Base-by-base conservation (phyloP, 192 early-diverging fungal species). In the Glomus cerebriforme region DNA sequence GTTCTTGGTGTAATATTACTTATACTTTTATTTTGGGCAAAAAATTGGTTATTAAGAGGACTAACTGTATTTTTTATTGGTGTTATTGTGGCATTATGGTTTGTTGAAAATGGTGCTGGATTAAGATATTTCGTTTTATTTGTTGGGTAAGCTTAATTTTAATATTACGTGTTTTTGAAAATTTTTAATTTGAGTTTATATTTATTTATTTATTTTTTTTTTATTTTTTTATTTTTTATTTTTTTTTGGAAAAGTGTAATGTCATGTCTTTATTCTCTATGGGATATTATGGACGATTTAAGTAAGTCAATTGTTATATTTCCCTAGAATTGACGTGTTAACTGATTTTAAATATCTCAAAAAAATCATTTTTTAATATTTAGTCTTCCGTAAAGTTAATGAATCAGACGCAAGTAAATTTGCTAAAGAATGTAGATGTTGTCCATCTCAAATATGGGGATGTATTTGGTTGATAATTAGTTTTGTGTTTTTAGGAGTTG, bases 251-350 rank as follows among this genome's bases (percentile, higher is more conserved):
- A 47, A 82, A 93, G 96, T 39, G 93, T 95, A 19, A 99, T 99
- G 98, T 93, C 90, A 3, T 92, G 94, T 31, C 86, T 97, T 37
- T 99, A 99, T 81, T 92, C 92, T 67, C 87, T 97, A 32, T 96
- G 96, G 92, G 98, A 99, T 85, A 98, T 98, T 83, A 82, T 98
- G 67, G 98, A 99, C 59, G 96, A 98, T 86, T 69, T 78, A 37
- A 66, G 77, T 78, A 69, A 27, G 22, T 81, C 9, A 19, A 13
- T 60, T n/a, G n/a, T n/a, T n/a, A 10, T 29, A 66, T 75, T 62
- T 32, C 27, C n/a, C 24, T 27, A 58, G 34, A 59, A n/a, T 32
- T 60, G 15, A 32, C 3, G 8, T 2, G 12, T 29, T 67, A 29
- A 73, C 12, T 70, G 8, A 67, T 19, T 5, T 45, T 27, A 7